Evolutionary conservation across 2,329 filamentous ascomycete genomes (phyloP), one percentile per base, ranked within the genome.

Genomic region (Colletotrichum ledebouriae): DNA sequence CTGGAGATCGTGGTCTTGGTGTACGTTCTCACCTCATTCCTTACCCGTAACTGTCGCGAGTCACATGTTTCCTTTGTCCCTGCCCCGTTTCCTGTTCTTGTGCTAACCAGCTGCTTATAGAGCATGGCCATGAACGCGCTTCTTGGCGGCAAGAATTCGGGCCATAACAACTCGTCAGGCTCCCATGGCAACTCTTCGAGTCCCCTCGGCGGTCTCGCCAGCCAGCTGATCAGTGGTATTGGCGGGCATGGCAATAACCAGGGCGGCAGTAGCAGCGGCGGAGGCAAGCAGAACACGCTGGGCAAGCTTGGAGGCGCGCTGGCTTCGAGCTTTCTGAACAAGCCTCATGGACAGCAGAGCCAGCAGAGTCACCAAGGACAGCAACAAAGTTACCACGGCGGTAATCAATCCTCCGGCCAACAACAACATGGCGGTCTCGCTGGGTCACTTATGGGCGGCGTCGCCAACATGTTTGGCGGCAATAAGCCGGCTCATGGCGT

Each of bases 1-100:
- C 81, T 33, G 85, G 87, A 39, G 89, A 92, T 59, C 84, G 90
- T 71, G 87, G 89, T 46, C 78, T 92, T 63, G 89, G 90, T 70
- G 90, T 92, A 86, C 77, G 89, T 85, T 20, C 42, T n/a, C 42
- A n/a, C 42, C 12, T 39, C 11, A 11, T 12, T 39, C 13, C 11
- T 39, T 5, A 39, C 37, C 29, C 6, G 6, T 29, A 15, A 39
- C 37, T 15, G 6, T 39, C 37, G 9, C 37, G 37, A 11, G 11
- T 39, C 37, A n/a, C 42, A 20, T 15, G 50, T 55, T 3, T 55
- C 17, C 42, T 65, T 39, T 33, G 13, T 25, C 29, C 29, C 29
- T 29, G 29, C 1, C 29, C 29, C 6, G 6, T 6, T 12, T 46
- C 13, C 15, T 37, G 25, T 22, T 37, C 49, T 3, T 11, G 17